phyloP scores from a whole-genome alignment of 2,329 filamentous ascomycete species.

The Colletotrichum tropicicola region DNA sequence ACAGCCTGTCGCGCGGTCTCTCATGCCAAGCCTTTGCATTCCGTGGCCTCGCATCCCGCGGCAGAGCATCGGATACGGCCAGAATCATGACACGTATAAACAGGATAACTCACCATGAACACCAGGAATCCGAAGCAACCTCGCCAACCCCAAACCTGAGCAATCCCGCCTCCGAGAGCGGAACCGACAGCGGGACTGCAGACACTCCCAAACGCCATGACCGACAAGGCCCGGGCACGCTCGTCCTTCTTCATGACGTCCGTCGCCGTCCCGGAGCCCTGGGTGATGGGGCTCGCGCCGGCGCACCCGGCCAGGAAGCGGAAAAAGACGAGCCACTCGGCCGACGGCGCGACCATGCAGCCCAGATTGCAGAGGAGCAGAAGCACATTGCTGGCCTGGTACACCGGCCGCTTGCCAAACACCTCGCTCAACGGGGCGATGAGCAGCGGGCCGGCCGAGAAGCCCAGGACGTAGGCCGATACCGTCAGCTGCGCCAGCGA shows the following conservation, averaged over 20 bases:
- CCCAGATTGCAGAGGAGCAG: conserved; percentile 3
- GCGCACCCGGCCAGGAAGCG: conserved; percentile 14
- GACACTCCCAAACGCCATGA: conserved; percentile 19
- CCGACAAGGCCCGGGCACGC: neutral
- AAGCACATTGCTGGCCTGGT: conserved; percentile 8
- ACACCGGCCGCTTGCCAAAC: conserved; percentile 5
- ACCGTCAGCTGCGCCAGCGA: conserved; percentile 11
- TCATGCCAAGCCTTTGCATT: too few relatives aligned
- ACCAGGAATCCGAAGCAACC: conserved; percentile 7
- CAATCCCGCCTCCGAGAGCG: neutral
- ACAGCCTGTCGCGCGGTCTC: too few relatives aligned
- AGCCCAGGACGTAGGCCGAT: conserved; percentile 17
- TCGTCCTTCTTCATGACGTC: conserved; percentile 14
- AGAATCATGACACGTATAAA: neutral
- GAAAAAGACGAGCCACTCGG: conserved; percentile 6
- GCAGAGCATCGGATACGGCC: too few relatives aligned
- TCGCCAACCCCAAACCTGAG: conserved; percentile 13
- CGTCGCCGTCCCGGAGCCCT: conserved; percentile 10
- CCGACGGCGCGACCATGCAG: conserved; percentile 14
- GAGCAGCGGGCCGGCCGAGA: conserved; percentile 18
- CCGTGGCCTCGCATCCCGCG: too few relatives aligned
- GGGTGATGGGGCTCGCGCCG: conserved; percentile 17
- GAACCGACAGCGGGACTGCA: conserved; percentile 14
- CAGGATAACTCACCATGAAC: conserved; percentile 5
- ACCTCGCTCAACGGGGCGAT: neutral